phyloP scores from a whole-genome alignment of 768 basidiomycete genomes.

The Trametes sanguinea region DNA sequence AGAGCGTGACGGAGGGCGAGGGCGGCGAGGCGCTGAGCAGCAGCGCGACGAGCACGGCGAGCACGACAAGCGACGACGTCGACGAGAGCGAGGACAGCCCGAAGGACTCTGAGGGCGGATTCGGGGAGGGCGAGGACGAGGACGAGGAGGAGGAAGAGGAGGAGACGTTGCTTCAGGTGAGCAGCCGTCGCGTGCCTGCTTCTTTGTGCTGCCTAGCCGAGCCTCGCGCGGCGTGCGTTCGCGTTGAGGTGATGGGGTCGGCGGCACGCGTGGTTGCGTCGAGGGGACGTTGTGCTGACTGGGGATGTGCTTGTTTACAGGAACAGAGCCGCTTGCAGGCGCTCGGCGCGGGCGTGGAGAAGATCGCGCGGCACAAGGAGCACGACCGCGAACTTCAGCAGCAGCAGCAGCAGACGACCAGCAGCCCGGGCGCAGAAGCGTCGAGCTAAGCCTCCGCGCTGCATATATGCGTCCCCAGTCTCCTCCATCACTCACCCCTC shows the following conservation, averaged over 20 bases:
- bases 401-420: neutral
- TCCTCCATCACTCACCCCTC: neutral
- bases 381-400: constrained; percentile 9
- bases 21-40: constrained; percentile 24
- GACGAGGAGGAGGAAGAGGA: constrained; percentile 29
- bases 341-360: constrained; percentile 51
- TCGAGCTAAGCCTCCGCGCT: constrained; percentile 2
- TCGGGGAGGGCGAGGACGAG: constrained; percentile 33
- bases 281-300: constrained; percentile 3
- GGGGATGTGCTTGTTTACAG: neutral
- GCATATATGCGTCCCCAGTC: neutral
- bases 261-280: no score
- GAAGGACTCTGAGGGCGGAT: constrained; percentile 25
- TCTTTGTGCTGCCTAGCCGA: constrained; percentile 3
- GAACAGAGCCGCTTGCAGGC: constrained; percentile 22
- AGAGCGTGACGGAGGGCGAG: constrained; percentile 13
- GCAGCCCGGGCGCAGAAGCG: neutral
- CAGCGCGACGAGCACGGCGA: constrained; percentile 24
- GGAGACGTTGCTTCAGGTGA: constrained; percentile 26
- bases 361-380: constrained; percentile 46
- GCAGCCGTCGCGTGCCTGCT: constrained; percentile 21
- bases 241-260: constrained; percentile 1
- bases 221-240: constrained; percentile 5
- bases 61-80: constrained; percentile 33
- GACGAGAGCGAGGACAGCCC: constrained; percentile 34